Evolutionary conservation across 73 alveolate species (phyloP).

Genomic region (Urostyla sp.): DNA sequence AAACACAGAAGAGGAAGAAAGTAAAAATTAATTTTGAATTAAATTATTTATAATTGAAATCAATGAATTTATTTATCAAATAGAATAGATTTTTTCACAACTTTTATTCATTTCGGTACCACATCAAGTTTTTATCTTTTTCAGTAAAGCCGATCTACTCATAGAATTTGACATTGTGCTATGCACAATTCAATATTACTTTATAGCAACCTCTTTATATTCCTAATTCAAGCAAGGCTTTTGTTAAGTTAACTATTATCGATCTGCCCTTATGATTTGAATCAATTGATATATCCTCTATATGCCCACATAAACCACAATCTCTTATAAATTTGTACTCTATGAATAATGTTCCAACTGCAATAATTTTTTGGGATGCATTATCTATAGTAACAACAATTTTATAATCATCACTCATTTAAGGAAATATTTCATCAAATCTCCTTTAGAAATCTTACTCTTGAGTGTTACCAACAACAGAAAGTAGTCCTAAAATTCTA

Average conservation of each 20-base stretch:
- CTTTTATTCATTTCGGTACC: slow-evolving; percentile 39
- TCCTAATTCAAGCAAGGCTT: slow-evolving; percentile 4
- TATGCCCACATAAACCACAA: slow-evolving; percentile 59
- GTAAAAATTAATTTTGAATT: neutral
- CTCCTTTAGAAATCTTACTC: slow-evolving; percentile 45
- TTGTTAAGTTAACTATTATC: neutral
- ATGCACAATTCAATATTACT: slow-evolving; percentile 38
- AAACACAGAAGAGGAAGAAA: neutral
- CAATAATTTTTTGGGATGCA: slow-evolving; percentile 25
- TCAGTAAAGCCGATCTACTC: slow-evolving; percentile 49
- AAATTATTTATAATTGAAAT: neutral
- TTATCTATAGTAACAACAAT: slow-evolving; percentile 53
- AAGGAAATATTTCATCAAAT: slow-evolving; percentile 29
- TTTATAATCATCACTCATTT: slow-evolving; percentile 7
- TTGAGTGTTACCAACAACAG: slow-evolving; percentile 52
- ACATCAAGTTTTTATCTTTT: slow-evolving; percentile 34
- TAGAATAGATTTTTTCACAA: neutral
- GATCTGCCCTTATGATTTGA: slow-evolving; percentile 5
- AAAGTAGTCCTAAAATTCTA: slow-evolving; percentile 42
- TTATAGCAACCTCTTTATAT: slow-evolving; percentile 1
- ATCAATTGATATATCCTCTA: slow-evolving; percentile 61
- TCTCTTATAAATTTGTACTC: slow-evolving; percentile 64
- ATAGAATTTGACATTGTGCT: slow-evolving; percentile 32
- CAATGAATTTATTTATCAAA: neutral
- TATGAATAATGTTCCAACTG: slow-evolving; percentile 55